Percentiles rank a stretch among this genome's conserved stretches.
Conservation (phyloP, 2,329 filamentous ascomycete genomes). For the Meredithiella fracta region DNA sequence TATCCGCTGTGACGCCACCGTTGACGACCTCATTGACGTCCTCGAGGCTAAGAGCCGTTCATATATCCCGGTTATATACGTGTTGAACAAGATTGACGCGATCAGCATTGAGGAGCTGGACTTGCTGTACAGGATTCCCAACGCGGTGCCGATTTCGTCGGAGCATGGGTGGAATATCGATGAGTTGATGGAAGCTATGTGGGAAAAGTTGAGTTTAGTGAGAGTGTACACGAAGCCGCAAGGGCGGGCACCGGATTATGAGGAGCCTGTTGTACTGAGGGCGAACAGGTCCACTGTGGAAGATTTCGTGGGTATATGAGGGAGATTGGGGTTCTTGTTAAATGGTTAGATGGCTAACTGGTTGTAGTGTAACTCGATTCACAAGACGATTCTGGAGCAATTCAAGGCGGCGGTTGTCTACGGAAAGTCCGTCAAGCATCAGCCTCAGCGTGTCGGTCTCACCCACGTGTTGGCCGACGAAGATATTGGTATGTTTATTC, state of each 20-base stretch:
- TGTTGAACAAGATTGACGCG: conserved; percentile 96
- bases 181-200: conserved; percentile 94
- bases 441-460: conserved; percentile 87
- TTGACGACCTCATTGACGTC: conserved; percentile 92
- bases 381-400: conserved; percentile 86
- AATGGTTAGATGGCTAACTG: background rate
- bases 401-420: conserved; percentile 95
- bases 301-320: conserved; percentile 66
- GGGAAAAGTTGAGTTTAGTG: conserved; percentile 84
- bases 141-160: conserved; percentile 91
- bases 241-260: conserved; percentile 85
- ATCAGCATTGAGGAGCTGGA: conserved; percentile 97
- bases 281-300: conserved; percentile 75
- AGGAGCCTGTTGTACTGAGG: conserved; percentile 74
- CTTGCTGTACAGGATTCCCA: conserved; percentile 87
- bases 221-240: conserved; percentile 98
- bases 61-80: conserved; percentile 98
- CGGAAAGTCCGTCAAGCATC: conserved; percentile 95
- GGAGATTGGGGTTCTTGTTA: background rate
- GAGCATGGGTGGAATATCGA: conserved; percentile 98
- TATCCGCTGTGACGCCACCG: conserved; percentile 91
- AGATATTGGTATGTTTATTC: conserved; percentile 55
- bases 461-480: conserved; percentile 86
- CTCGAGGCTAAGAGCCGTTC: conserved; percentile 86
- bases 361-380: conserved; percentile 79